Base-by-base conservation (phyloP, 257 asterid genomes). In the Capsicum chinense region DNA sequence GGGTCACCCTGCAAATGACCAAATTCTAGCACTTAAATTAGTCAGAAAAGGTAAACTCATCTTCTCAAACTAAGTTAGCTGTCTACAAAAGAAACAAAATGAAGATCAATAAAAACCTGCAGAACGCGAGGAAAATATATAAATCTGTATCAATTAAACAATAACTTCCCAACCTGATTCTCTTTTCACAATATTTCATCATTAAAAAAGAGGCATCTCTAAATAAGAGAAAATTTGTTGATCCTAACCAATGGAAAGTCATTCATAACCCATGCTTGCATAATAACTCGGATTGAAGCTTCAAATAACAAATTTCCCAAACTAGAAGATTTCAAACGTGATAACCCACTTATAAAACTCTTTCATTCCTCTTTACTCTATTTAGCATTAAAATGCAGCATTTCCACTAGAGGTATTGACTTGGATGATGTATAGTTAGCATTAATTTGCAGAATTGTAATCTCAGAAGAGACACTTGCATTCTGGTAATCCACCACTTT, bases 1-100 rank as follows among this genome's bases (percentile, higher is more conserved):
- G 93, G 92, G 90, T 95, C 99, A 85, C 97, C 99, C 99, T 97
- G 87, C 44, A 73, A 73, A 26, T 73, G 80, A 73, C 48, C 80
- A 73, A 48, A 73, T 12, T 73, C 57, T 11, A 48, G 59, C 80
- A 73, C 42, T 19, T 73, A 73, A 48, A 73, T 73, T 73, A 73
- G 60, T 13, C 59, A 19, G 80, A 48, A 73, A 73, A 48, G n/a
- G 80, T 48, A 73, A 48, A 73, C 60, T 73, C 42, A 48, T 48
- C 58, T 73, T 47, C 80, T n/a, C 80, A 58, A 48, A 48, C 42
- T 48, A 73, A 71, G 35, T 48, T n/a, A 73, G 59, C 19, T 73
- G 59, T 73, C 59, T 48, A 48, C 17, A n/a, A 71, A 71, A 44
- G 79, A 48, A 69, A 42, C 56, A 42, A 70, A 44, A 44, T 11